Evolutionary conservation across 108 stramenopile species (phyloP).

Genomic region (Fistulifera solaris): DNA sequence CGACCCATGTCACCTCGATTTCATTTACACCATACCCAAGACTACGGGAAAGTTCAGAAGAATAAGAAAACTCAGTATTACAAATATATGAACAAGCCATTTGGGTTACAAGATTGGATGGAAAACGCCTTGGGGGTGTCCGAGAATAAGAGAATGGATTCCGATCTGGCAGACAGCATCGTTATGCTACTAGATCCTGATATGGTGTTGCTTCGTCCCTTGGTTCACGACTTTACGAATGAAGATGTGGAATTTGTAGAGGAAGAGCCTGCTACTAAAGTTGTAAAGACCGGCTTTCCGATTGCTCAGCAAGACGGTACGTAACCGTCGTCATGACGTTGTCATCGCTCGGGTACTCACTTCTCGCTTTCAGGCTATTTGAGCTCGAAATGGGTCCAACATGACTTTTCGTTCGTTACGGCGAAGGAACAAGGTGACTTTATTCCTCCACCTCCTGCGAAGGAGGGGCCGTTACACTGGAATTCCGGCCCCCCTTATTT

Average conservation of each 20-base stretch:
- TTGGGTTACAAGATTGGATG: conserved; percentile 66
- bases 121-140: conserved; percentile 39
- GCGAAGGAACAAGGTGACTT: not conserved
- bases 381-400: too few species aligned
- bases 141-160: not conserved
- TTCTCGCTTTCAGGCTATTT: not conserved
- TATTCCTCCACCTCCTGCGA: conserved; percentile 6
- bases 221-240: conserved; percentile 56
- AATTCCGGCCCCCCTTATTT: conserved; percentile 82
- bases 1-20: conserved; percentile 27
- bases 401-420: too few species aligned
- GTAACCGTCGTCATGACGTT: conserved; percentile 14
- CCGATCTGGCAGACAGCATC: conserved; percentile 43
- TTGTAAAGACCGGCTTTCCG: conserved; percentile 14
- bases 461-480: conserved; percentile 38
- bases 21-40: conserved; percentile 70
- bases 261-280: not conserved
- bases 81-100: conserved; percentile 88
- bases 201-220: conserved; percentile 79
- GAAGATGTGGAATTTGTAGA: conserved; percentile 10
- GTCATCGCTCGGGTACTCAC: conserved; percentile 1
- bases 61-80: conserved; percentile 41
- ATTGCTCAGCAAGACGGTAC: conserved; percentile 24
- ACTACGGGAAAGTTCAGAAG: conserved; percentile 38
- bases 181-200: conserved; percentile 93